Evolutionary conservation across 1,284 basidiomycete species (phyloP), one percentile per base, ranked within the genome.

Genomic region (Takashimella tepidaria): DNA sequence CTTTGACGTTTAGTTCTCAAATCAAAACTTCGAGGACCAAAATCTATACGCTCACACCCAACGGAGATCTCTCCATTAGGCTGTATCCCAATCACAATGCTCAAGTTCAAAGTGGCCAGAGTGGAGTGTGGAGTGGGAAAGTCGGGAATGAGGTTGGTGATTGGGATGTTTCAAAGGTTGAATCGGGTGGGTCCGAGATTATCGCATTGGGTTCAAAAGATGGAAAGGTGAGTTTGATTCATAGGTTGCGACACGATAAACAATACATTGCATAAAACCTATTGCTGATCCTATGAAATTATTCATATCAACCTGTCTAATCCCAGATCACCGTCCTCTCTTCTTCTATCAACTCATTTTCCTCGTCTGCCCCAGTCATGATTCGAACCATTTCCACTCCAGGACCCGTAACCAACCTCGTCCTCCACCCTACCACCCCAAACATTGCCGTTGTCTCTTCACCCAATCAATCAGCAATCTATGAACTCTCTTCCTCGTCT

Each of bases 371-470:
- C 31, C 31, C 31, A 37, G 16, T 37, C 16, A 37, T 37, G 8
- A 16, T 37, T 8, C 10, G 16, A 37, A 37, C 24, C 6, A 44
- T 61, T 40, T 27, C 37, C 2, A 16, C 51, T 1, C 43, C 24
- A 3, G 47, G 41, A 1, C 51, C 70, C 2, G 60, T 76, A 31
- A 72, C 72, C 23, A 62, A 59, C 44, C 44, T 78, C 37, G 26
- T 64, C 2, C 65, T 77, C 20, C 77, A 79, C 53, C 76, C 77
- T 1, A 75, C 74, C 2, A 73, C 73, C 0, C 66, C 72, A 0
- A 58, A 63, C 4, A 50, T 79, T 20, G 59, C 75, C 5, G 67
- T 75, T 22, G 62, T 63, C 0, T 62, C 65, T 0, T 59, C 63
- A 13, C 55, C 62, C 6, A 45, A 59, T 0, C 26, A 51, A 2